phyloP scores from a whole-genome alignment of 805 yeast genomes.

The Brettanomyces custersianus region DNA sequence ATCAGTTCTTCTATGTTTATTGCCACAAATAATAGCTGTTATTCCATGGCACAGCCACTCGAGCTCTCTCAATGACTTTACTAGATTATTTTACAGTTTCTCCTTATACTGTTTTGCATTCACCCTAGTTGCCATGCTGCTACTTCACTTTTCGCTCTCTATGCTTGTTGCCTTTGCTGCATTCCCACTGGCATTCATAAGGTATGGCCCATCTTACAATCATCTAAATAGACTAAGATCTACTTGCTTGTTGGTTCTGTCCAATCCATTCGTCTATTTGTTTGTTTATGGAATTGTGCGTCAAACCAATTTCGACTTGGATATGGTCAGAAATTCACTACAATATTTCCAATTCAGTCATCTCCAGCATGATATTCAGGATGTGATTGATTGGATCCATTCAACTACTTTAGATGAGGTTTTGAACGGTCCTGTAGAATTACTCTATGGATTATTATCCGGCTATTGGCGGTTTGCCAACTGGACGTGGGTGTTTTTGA shows the following conservation, averaged over 20 bases:
- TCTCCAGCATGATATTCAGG: constrained; percentile 11
- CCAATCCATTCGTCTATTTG: constrained; percentile 26
- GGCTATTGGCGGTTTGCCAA: constrained; percentile 65
- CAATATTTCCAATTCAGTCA: constrained; percentile 19
- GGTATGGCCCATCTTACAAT: constrained; percentile 21
- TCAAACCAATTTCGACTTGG: constrained; percentile 18
- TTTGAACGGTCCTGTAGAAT: constrained; percentile 27
- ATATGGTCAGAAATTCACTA: constrained; percentile 21
- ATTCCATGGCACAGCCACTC: background rate
- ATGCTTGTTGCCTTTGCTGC: constrained; percentile 60
- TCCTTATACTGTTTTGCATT: constrained; percentile 54
- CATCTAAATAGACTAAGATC: constrained; percentile 4
- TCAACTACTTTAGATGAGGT: constrained; percentile 6
- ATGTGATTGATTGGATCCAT: constrained; percentile 9
- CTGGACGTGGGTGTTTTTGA: constrained; percentile 78
- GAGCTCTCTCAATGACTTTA: constrained; percentile 13
- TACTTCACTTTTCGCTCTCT: constrained; percentile 80
- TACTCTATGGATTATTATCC: constrained; percentile 44
- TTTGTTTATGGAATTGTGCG: constrained; percentile 19
- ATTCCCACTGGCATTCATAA: constrained; percentile 64
- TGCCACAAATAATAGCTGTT: constrained; percentile 4
- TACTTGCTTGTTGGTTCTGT: constrained; percentile 18
- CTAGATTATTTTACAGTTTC: constrained; percentile 18
- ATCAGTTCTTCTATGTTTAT: constrained; percentile 5
- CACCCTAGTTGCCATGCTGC: constrained; percentile 61